Percentiles rank a stretch among this genome's conserved stretches.
phyloP scores from a whole-genome alignment of 2,329 filamentous ascomycete genomes.

The Phialocephala subalpina region DNA sequence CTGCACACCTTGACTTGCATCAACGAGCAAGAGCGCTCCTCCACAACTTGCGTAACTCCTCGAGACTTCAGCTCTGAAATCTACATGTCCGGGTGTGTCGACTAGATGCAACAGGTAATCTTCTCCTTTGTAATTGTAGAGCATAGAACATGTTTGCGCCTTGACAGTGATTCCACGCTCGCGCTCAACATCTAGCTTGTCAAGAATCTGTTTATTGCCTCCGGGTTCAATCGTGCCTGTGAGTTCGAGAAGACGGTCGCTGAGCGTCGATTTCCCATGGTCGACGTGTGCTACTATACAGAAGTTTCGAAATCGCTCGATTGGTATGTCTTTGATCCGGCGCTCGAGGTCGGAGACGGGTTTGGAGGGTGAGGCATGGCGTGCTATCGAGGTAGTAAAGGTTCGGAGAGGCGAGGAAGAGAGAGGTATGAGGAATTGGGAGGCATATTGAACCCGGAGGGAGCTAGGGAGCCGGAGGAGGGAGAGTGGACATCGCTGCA shows the following conservation, averaged over 20 bases:
- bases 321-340: constrained; percentile 77
- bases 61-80: constrained; percentile 96
- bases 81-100: constrained; percentile 96
- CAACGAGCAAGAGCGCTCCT: constrained; percentile 89
- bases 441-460: constrained; percentile 40
- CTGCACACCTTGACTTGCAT: constrained; percentile 95
- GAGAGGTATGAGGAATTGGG: constrained; percentile 34
- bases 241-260: constrained; percentile 89
- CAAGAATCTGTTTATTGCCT: constrained; percentile 92
- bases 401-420: constrained; percentile 16
- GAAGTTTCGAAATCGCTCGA: constrained; percentile 89
- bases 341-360: constrained; percentile 55
- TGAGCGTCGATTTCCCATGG: constrained; percentile 97
- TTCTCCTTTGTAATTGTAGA: constrained; percentile 84
- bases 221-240: constrained; percentile 92
- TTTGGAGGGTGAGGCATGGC: constrained; percentile 42
- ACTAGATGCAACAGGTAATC: constrained; percentile 96
- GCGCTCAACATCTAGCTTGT: constrained; percentile 96
- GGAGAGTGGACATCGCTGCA: constrained; percentile 46
- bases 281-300: constrained; percentile 99
- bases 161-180: constrained; percentile 98
- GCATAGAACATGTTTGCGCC: constrained; percentile 97
- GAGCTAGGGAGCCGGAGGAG: constrained; percentile 45
- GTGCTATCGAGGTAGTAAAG: constrained; percentile 42
- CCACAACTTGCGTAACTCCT: constrained; percentile 96